Evolutionary conservation across 208 protist genomes (phyloP), one percentile per base, ranked within the genome.

Genomic region (Borovskyia barvae): DNA sequence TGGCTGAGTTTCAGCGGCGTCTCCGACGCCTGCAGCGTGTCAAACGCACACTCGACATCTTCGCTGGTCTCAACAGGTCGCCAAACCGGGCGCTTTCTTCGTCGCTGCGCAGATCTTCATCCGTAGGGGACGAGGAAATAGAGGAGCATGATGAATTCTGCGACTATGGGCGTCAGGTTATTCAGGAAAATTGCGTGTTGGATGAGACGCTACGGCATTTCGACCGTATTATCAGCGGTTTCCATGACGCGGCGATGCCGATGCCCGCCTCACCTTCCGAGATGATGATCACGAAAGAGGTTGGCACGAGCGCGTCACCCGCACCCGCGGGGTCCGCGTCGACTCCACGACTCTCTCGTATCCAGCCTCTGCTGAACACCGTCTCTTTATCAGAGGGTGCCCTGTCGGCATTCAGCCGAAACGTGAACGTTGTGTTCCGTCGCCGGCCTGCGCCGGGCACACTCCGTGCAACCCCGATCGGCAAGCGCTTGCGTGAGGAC

Each of bases 351-450:
- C 4, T 32, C 24, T 19, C 47, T 19, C 1, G 14, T 4, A 53
- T 61, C n/a, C 41, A 58, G 47, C 53, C 45, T 5, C 26, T 66
- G n/a, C 48, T 61, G 11, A 57, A 37, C 14, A 71, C 55, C 5
- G 75, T 82, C n/a, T 72, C 70, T 14, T 63, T 86, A 40, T 49
- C 70, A 0, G 75, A 86, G 29, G 70, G 75, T 11, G 50, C 61
- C 30, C 50, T 86, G 25, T 57, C 53, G n/a, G 55, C 77, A 14
- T 77, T 79, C 39, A 65, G 70, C 14, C 70, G 57, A 30, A 86
- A 86, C 35, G 66, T 77, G 14, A 61, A 42, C 35, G 46, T 82
- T 22, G 53, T 80, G 43, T 77, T 77, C 29, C 48, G 80, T 12
- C 70, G 80, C 11, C 62, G 63, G 15, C 37, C 46, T 3, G n/a